phyloP scores from a whole-genome alignment of 2,329 filamentous ascomycete genomes.

The Cladosporium halotolerans region DNA sequence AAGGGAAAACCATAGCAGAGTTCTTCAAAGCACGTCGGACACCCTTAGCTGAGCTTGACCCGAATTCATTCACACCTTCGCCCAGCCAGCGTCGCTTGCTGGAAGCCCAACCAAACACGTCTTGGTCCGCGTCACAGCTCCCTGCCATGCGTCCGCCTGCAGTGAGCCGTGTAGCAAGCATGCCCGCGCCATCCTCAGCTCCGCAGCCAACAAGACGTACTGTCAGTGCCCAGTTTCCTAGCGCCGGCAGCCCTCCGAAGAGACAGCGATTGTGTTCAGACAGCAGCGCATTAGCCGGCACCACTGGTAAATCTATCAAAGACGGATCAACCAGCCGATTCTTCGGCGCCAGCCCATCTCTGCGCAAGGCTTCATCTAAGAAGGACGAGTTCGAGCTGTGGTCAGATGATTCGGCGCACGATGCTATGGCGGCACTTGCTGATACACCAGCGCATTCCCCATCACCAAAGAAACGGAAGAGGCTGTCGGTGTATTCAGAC shows the following conservation, averaged over 20 bases:
- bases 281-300: slow-evolving; percentile 25
- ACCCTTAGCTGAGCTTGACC: slow-evolving; percentile 61
- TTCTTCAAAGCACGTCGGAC: slow-evolving; percentile 61
- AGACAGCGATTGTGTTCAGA: slow-evolving; percentile 42
- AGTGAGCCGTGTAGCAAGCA: slow-evolving; percentile 13
- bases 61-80: slow-evolving; percentile 61
- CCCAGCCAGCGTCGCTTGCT: slow-evolving; percentile 56
- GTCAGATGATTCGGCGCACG: slow-evolving; percentile 44
- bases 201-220: slow-evolving; percentile 38
- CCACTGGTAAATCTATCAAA: slow-evolving; percentile 17
- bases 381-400: slow-evolving; percentile 40
- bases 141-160: slow-evolving; percentile 21
- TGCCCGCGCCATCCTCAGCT: slow-evolving; percentile 34
- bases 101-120: slow-evolving; percentile 45
- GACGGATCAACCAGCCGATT: slow-evolving; percentile 39
- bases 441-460: slow-evolving; percentile 14
- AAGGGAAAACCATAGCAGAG: slow-evolving; percentile 54
- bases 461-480: slow-evolving; percentile 25
- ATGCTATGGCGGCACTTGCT: slow-evolving; percentile 34
- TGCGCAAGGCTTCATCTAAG: slow-evolving; percentile 29
- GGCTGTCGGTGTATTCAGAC: slow-evolving; percentile 24
- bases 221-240: slow-evolving; percentile 29
- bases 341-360: slow-evolving; percentile 36
- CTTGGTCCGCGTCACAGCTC: slow-evolving; percentile 50
- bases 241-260: slow-evolving; percentile 30